Base-by-base conservation (phyloP, 2,329 filamentous ascomycete species). In the Cladosporium cucumerinum region DNA sequence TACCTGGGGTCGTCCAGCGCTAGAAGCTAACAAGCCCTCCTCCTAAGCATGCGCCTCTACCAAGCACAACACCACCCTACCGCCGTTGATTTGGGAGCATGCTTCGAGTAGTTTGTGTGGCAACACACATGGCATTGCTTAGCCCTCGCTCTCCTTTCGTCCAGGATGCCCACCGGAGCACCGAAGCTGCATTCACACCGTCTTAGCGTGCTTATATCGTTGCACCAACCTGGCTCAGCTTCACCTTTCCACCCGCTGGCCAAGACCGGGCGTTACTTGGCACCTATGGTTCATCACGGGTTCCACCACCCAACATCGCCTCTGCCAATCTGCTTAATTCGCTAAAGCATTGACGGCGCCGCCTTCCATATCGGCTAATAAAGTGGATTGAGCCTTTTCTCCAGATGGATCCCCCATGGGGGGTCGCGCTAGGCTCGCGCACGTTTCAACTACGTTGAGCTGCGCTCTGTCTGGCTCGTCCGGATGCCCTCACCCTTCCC, bases 121-220 rank as follows among this genome's bases (percentile, higher is more conserved):
- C 60, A n/a, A 39, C 25, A 25, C 49, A 62, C 36, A 55, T 62
- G 60, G 60, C 60, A 46, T 36, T 54, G 60, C 60, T 62, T 62
- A 54, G 30, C 49, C 16, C 16, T 43, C 49, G 25, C 34, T n/a
- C 51, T 55, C 60, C 60, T 34, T 26, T 62, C 60, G 60, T 62
- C 49, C 49, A 46, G 54, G 49, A 28, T 36, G 60, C 34, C 60
- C 23, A 46, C 34, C 60, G 60, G 60, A 62, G 36, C 60, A 62
- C 60, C 46, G 49, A 51, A 62, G 58, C 30, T 30, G 25, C 28
- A 62, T 62, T 48, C 7, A 10, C 49, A 55, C 60, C 60, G 60
- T 62, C 60, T 62, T 62, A 62, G 60, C 60, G 49, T 62, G 60
- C 60, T 62, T 62, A 43, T 62, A 51, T 62, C 49, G 28, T 46